Evolutionary conservation across 768 basidiomycete genomes (phyloP).

Genomic region (Suillus discolor): DNA sequence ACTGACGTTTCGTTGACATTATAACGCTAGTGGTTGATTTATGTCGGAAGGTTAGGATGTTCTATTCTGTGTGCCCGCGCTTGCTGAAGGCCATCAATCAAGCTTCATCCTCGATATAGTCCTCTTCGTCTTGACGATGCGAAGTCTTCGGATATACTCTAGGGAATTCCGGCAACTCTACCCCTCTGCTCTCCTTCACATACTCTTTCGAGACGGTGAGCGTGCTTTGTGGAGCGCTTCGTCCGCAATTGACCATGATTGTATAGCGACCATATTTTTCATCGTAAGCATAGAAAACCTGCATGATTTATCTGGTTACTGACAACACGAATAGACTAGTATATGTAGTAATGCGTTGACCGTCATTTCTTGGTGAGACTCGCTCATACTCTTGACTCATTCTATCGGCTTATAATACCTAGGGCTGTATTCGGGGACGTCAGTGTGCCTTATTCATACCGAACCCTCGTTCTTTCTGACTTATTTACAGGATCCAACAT

Average conservation of each 20-base stretch:
- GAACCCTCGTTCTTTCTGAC: background rate
- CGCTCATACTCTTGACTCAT: background rate
- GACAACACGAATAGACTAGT: background rate
- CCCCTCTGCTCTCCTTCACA: slow-evolving; percentile 6
- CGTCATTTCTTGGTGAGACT: slow-evolving; percentile 19
- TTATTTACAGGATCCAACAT: slow-evolving; percentile 15
- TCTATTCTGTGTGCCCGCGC: background rate
- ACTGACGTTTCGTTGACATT: background rate
- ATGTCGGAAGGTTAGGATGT: slow-evolving; percentile 10
- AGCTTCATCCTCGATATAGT: slow-evolving; percentile 9
- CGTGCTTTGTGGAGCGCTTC: too few species aligned
- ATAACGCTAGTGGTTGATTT: slow-evolving; percentile 10
- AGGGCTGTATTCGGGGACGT: slow-evolving; percentile 15
- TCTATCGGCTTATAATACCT: background rate
- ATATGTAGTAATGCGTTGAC: slow-evolving; percentile 9
- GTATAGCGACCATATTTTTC: slow-evolving; percentile 12
- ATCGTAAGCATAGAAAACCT: background rate
- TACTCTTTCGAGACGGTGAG: slow-evolving; percentile 14
- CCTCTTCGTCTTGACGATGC: slow-evolving; percentile 13
- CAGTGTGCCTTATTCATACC: background rate
- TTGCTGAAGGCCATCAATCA: background rate
- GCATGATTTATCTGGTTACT: background rate
- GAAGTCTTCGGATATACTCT: slow-evolving; percentile 12
- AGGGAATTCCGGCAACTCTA: background rate
- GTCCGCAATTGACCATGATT: background rate